Evolutionary conservation across 2,329 filamentous ascomycete species (phyloP), one percentile per base, ranked within the genome.

Genomic region (Ceratocystis cubensis): DNA sequence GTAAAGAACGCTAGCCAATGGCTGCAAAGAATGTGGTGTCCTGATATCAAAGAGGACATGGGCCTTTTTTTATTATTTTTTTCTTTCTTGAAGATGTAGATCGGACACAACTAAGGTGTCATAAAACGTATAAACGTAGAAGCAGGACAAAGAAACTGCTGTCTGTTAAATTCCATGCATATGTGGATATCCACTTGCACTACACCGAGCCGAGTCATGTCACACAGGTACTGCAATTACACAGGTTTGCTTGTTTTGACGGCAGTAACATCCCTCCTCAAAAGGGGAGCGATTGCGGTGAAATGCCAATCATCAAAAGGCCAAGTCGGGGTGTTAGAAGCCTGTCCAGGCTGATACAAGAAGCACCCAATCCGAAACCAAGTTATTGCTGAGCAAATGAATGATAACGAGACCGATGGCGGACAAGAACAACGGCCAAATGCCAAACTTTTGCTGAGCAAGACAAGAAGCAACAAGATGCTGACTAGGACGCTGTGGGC

Each of bases 181-280:
- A 30, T 59, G 56, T 37, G 28, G 28, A 28, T 59, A 30, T 15
- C 56, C 30, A 59, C 56, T 59, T 59, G 48, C 48, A 53, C 56
- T 33, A 37, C 56, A 33, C 56, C 56, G 56, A 20, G 28, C 15
- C 28, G 56, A 59, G 56, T 37, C 56, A 59, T 59, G 56, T 59
- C 13, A 59, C 25, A 59, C 56, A 22, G 22, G 28, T 10, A 59
- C 56, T 37, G 56, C 56, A 59, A 59, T 59, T 59, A 59, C 56
- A 59, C 56, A 53, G 56, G 28, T 28, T 57, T 57, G 53, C 56
- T 59, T 59, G 25, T 59, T 59, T 59, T 30, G 56, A 59, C 56
- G n/a, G 28, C 56, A 37, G 15, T 37, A n/a, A 37, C 56, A n/a
- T 8, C 13, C 13, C n/a, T 30, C 56, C 56, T 59, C 4, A 33